Base-by-base conservation (phyloP, 2,329 filamentous ascomycete species). In the Aspergillus quadricinctus region DNA sequence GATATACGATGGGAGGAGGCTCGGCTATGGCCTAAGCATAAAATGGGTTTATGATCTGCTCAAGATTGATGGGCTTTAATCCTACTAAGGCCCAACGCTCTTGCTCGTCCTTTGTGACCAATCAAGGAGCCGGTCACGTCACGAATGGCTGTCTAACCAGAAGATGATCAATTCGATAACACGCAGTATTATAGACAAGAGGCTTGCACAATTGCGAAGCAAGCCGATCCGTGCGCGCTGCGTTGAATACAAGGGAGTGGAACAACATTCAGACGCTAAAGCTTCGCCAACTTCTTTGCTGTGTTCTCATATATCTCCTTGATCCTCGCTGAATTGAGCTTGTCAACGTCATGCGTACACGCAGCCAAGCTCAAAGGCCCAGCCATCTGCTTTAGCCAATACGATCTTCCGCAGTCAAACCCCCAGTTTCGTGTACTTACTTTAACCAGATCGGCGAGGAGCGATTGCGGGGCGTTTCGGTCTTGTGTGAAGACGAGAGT, bases 401-500 rank as follows among this genome's bases (percentile, higher is more conserved):
- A 70, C 7, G 68, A 71, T 35, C 66, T 59, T 9, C 69, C 65
- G 49, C 69, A 71, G 50, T 71, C 67, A 54, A 71, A 71, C 7
- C 64, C 4, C 69, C 69, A 71, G 51, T 71, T 66, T 1, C 69
- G 64, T 11, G 67, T 69, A 11, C 64, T 66, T 7, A 69, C 68
- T 49, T 63, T 66, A n/a, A 71, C 68, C 49, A 71, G 56, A 48
- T 71, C 69, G 4, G 69, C 69, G 29, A 71, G 61, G 28, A 70
- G 65, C 11, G 64, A 66, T 48, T 71, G 69, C 6, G 61, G 64
- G 4, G 52, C 62, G 50, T 43, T 60, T n/a, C 49, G 59, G 37
- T 71, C 67, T 43, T 69, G 57, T 7, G 69, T 69, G 37, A 70
- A 71, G 4, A 66, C 35, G 3, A 71, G 55, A 6, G 45, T 60